Evolutionary conservation across 1,284 basidiomycete species (phyloP).

Genomic region (Termitomyces sp.): DNA sequence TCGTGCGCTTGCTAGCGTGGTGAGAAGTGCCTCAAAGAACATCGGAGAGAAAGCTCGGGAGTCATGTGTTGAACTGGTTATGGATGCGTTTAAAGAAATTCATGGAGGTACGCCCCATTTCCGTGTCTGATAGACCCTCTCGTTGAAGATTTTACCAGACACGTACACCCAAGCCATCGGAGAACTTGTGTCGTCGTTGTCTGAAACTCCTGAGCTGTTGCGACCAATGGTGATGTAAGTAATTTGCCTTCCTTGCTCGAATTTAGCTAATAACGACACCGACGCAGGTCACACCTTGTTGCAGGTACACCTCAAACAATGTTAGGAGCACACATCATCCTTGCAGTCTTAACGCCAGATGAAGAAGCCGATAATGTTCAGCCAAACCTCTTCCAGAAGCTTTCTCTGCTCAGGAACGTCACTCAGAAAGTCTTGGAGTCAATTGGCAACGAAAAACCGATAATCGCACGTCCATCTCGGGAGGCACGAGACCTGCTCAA

Average conservation of each 20-base stretch:
- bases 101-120: conserved; percentile 56
- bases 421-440: conserved; percentile 73
- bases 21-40: conserved; percentile 68
- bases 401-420: conserved; percentile 59
- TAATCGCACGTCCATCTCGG: conserved; percentile 78
- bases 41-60: conserved; percentile 75
- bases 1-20: conserved; percentile 74
- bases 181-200: conserved; percentile 62
- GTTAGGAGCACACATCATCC: conserved; percentile 62
- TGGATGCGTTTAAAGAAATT: conserved; percentile 73
- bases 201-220: conserved; percentile 61
- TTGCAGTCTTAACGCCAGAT: conserved; percentile 51
- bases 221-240: conserved; percentile 66
- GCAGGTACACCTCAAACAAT: conserved; percentile 60
- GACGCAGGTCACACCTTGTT: conserved; percentile 47
- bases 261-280: background rate
- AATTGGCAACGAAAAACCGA: conserved; percentile 64
- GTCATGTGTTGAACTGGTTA: conserved; percentile 68
- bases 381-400: conserved; percentile 62
- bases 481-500: conserved; percentile 79
- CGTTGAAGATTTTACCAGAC: conserved; percentile 40
- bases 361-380: conserved; percentile 35
- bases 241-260: background rate
- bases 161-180: conserved; percentile 70
- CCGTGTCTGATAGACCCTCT: background rate